A percentile compares a stretch with the other conserved stretches of the same genome.
phyloP scores from a whole-genome alignment of 306 rosid genomes.

The Malus domestica region DNA sequence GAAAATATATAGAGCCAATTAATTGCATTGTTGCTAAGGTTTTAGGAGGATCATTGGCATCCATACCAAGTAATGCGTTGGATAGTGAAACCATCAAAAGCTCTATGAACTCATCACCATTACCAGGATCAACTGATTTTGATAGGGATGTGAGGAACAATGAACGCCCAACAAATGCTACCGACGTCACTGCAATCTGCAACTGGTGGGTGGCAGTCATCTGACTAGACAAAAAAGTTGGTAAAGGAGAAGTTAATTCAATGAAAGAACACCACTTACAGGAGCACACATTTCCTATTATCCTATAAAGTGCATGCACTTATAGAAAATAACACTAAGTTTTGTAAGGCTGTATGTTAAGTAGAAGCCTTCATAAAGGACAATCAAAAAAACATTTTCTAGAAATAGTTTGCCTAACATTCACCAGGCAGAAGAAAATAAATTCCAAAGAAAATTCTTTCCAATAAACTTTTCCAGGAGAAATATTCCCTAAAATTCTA shows the following conservation, averaged over 20 bases:
- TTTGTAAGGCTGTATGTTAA: neutral
- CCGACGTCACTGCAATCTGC: slow-evolving; percentile 94
- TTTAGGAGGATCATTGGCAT: slow-evolving; percentile 99
- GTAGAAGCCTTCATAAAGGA: neutral
- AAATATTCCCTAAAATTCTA: neutral
- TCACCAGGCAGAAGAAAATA: neutral
- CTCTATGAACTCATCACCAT: slow-evolving; percentile 52
- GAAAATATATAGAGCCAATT: slow-evolving; percentile 91
- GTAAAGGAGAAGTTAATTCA: slow-evolving; percentile 34
- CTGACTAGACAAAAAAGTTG: slow-evolving; percentile 56
- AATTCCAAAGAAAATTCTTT: neutral
- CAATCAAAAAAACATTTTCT: neutral
- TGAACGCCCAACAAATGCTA: slow-evolving; percentile 96
- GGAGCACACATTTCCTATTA: slow-evolving; percentile 4
- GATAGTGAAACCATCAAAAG: slow-evolving; percentile 90
- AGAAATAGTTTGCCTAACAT: neutral
- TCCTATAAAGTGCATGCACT: slow-evolving; percentile 1
- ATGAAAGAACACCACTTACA: slow-evolving; percentile 12
- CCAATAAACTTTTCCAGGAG: neutral
- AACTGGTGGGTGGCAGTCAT: slow-evolving; percentile 99
- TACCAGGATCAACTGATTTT: slow-evolving; percentile 45
- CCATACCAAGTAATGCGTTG: slow-evolving; percentile 98
- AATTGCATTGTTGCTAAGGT: slow-evolving; percentile 98
- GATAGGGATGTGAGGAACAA: slow-evolving; percentile 70
- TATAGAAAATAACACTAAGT: neutral